Conservation (phyloP, 768 basidiomycete genomes). For the Suillus decipiens region DNA sequence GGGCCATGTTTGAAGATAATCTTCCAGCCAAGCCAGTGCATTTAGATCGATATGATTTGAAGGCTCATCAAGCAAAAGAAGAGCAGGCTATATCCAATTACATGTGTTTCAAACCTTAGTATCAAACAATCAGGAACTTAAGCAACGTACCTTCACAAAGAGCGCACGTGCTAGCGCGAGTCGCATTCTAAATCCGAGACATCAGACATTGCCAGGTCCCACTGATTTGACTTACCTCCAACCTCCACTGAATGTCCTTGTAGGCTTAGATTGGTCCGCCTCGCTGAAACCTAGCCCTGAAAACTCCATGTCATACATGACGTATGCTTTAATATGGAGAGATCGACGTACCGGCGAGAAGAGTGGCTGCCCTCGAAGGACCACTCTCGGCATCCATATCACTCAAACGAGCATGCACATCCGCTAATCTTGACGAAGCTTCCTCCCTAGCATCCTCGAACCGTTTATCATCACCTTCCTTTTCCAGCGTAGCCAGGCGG, state of each 20-base stretch:
- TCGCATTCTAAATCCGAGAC: slow-evolving; percentile 69
- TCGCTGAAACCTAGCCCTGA: slow-evolving; percentile 90
- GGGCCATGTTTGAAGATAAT: slow-evolving; percentile 94
- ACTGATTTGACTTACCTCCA: slow-evolving; percentile 64
- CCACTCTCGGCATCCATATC: slow-evolving; percentile 99
- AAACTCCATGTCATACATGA: background rate
- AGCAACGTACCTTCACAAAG: slow-evolving; percentile 78
- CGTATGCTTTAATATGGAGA: background rate
- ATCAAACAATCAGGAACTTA: background rate
- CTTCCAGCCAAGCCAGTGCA: slow-evolving; percentile 96
- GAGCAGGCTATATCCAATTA: slow-evolving; percentile 50
- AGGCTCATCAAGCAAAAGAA: slow-evolving; percentile 88
- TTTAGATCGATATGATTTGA: slow-evolving; percentile 98
- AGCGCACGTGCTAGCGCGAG: slow-evolving; percentile 92
- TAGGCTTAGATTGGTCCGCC: slow-evolving; percentile 79
- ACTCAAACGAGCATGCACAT: slow-evolving; percentile 87
- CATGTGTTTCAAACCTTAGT: slow-evolving; percentile 11
- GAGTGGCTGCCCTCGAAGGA: slow-evolving; percentile 87
- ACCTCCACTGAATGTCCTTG: slow-evolving; percentile 91
- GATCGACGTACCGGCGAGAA: slow-evolving; percentile 69
- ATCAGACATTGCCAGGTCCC: background rate
- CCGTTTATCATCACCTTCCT: slow-evolving; percentile 73
- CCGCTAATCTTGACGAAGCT: slow-evolving; percentile 74
- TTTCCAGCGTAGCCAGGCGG: slow-evolving; percentile 70
- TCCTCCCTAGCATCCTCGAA: slow-evolving; percentile 88